Conservation (phyloP, 257 asterid species). For the Solanum sejunctum region DNA sequence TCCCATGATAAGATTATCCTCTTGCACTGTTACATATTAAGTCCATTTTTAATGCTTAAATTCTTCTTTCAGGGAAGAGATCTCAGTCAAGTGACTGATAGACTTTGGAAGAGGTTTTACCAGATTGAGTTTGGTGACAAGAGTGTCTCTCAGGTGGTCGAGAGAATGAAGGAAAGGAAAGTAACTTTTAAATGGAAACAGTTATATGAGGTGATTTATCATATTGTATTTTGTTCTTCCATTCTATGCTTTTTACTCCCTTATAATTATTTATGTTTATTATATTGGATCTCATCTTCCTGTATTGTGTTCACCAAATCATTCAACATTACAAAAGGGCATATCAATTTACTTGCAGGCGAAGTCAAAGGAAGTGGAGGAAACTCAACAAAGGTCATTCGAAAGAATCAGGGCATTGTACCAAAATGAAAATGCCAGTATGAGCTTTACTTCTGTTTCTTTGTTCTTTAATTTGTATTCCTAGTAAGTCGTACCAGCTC, state of each 20-base stretch:
- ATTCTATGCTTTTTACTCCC: background rate
- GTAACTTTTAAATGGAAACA: conserved; percentile 51
- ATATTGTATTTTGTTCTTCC: background rate
- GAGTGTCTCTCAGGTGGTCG: conserved; percentile 23
- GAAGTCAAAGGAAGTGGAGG: conserved; percentile 45
- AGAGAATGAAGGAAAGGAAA: conserved; percentile 35
- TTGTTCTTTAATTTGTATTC: background rate
- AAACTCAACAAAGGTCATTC: conserved; percentile 30
- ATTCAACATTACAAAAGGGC: background rate
- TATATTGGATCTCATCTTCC: background rate
- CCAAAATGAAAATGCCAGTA: conserved; percentile 53
- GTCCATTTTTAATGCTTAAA: background rate
- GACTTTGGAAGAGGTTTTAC: conserved; percentile 60
- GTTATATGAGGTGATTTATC: conserved; percentile 44
- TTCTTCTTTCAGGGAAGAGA: conserved; percentile 52
- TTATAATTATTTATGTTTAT: background rate
- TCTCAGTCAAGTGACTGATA: conserved; percentile 72
- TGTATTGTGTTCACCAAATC: conserved; percentile 1
- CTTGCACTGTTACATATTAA: background rate
- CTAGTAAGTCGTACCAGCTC: background rate
- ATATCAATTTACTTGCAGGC: conserved; percentile 36
- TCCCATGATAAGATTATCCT: background rate
- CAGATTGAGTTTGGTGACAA: conserved; percentile 44
- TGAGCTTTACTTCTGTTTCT: conserved; percentile 16
- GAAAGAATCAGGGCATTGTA: conserved; percentile 48